Evolutionary conservation across 2,329 filamentous ascomycete genomes (phyloP).

Genomic region (Drechslera avenae): DNA sequence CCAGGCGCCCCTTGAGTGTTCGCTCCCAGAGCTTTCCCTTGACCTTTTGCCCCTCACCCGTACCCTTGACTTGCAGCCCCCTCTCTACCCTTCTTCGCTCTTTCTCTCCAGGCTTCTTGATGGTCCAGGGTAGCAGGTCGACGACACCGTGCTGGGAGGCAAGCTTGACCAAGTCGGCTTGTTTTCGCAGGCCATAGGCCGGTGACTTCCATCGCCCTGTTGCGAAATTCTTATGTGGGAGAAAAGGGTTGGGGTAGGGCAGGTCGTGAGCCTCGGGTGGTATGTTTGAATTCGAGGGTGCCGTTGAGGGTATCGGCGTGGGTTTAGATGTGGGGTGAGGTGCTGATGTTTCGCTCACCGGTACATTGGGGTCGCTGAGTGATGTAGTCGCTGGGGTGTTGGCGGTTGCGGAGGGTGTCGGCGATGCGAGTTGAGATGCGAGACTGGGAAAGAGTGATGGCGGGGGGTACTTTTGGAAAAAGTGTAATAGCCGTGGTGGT

Average conservation of each 20-base stretch:
- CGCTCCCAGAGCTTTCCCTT: constrained; percentile 96
- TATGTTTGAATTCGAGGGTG: constrained; percentile 19
- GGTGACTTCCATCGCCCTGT: constrained; percentile 87
- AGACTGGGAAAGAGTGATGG: constrained; percentile 52
- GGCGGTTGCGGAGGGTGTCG: constrained; percentile 14
- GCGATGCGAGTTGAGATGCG: constrained; percentile 25
- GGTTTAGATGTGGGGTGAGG: constrained; percentile 32
- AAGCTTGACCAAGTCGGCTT: constrained; percentile 89
- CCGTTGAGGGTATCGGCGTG: constrained; percentile 15
- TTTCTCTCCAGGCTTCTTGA: constrained; percentile 74
- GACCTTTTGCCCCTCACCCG: constrained; percentile 87
- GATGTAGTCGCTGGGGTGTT: constrained; percentile 30
- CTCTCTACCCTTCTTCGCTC: constrained; percentile 75
- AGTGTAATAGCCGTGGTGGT: constrained; percentile 77
- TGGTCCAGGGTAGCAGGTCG: constrained; percentile 75
- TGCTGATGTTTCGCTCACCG: constrained; percentile 39
- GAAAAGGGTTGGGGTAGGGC: constrained; percentile 77
- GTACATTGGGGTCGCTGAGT: constrained; percentile 48
- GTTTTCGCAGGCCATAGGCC: constrained; percentile 79
- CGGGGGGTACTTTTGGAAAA: constrained; percentile 90
- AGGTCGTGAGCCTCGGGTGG: constrained; percentile 45
- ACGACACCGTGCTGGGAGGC: constrained; percentile 79
- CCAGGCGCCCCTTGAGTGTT: constrained; percentile 79
- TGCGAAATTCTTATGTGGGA: constrained; percentile 73
- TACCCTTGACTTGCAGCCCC: constrained; percentile 86